Percentiles rank a stretch among this genome's conserved stretches.
phyloP scores from a whole-genome alignment of 306 rosid genomes.

The Carpinus viminea region DNA sequence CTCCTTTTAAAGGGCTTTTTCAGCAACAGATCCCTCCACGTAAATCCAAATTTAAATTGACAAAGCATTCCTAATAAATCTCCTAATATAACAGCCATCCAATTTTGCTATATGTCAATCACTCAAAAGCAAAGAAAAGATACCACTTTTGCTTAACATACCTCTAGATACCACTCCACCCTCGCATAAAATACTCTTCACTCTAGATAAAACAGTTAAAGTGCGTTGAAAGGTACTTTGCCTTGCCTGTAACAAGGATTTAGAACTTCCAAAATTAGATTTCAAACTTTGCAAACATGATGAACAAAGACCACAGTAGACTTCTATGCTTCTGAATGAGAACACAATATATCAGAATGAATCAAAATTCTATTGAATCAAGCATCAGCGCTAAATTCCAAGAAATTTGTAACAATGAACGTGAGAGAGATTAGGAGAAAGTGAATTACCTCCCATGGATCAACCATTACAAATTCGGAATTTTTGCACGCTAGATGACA shows the following conservation, averaged over 20 bases:
- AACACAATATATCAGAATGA: conserved; percentile 7
- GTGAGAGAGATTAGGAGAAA: conserved; percentile 9
- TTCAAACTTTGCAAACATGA: conserved; percentile 22
- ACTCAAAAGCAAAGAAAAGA: conserved; percentile 2
- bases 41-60: background rate
- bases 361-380: background rate
- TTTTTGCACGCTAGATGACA: conserved; percentile 71
- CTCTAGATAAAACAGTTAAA: conserved; percentile 65
- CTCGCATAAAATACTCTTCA: conserved; percentile 49
- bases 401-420: background rate
- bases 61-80: background rate
- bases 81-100: background rate
- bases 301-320: conserved; percentile 2
- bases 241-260: conserved; percentile 56
- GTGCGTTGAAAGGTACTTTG: conserved; percentile 73
- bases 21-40: background rate
- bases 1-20: background rate
- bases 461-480: conserved; percentile 87
- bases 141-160: conserved; percentile 25
- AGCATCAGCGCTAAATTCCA: conserved; percentile 7
- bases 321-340: background rate
- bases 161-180: conserved; percentile 61
- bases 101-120: background rate
- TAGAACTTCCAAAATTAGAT: conserved; percentile 14
- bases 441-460: conserved; percentile 86